A percentile compares a stretch with the other conserved stretches of the same genome.
phyloP scores from a whole-genome alignment of 192 early-diverging fungal species.

The Backusella liffmaniae region DNA sequence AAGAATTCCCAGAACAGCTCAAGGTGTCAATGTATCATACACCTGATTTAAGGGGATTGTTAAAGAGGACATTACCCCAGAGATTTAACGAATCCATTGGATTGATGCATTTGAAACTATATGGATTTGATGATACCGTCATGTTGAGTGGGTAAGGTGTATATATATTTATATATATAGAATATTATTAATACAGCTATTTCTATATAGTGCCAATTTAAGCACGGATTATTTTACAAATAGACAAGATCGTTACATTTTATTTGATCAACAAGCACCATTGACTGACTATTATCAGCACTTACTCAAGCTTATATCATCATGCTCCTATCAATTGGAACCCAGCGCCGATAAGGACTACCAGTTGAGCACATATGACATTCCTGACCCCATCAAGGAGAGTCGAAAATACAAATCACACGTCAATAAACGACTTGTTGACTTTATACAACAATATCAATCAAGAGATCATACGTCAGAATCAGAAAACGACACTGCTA shows the following conservation, averaged over 20 bases:
- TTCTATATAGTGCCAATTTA: slow-evolving; percentile 79
- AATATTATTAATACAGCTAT: neutral
- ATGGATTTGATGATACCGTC: slow-evolving; percentile 83
- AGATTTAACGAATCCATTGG: slow-evolving; percentile 94
- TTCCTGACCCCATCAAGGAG: slow-evolving; percentile 58
- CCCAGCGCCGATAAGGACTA: neutral
- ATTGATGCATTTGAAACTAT: slow-evolving; percentile 93
- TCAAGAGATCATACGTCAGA: slow-evolving; percentile 21
- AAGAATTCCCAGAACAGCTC: slow-evolving; percentile 65
- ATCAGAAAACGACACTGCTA: slow-evolving; percentile 57
- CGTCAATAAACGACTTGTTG: slow-evolving; percentile 45
- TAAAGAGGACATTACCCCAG: slow-evolving; percentile 73
- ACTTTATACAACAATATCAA: slow-evolving; percentile 43
- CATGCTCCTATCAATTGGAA: slow-evolving; percentile 59
- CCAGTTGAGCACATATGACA: slow-evolving; percentile 5
- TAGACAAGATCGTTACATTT: slow-evolving; percentile 93
- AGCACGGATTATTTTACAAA: slow-evolving; percentile 93
- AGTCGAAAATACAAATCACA: slow-evolving; percentile 55
- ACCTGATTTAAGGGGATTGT: slow-evolving; percentile 69
- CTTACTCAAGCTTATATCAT: slow-evolving; percentile 60
- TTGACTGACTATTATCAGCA: slow-evolving; percentile 72
- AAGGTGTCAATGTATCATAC: slow-evolving; percentile 84
- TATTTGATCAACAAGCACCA: slow-evolving; percentile 50
- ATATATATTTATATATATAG: too few species aligned
- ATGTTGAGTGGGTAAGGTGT: slow-evolving; percentile 72